These are phyloP conservation scores for Fusarium praegraminearum DNA, from an alignment of 2,329 filamentous ascomycete species.

Conservation along the genomic window DNA sequence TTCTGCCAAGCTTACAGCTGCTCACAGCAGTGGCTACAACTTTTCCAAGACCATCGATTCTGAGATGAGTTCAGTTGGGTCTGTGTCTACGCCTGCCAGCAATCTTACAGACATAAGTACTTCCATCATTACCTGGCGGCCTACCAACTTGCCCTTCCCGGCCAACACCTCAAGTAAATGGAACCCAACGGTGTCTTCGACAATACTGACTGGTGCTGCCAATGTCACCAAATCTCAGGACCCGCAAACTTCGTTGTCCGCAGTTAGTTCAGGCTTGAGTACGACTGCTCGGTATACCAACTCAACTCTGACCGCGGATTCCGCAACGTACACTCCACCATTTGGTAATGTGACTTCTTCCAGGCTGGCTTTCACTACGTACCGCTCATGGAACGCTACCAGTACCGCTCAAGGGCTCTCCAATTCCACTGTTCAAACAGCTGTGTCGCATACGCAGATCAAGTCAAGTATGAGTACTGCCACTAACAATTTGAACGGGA, in stretches of 20 bases:
- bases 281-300: slow-evolving; percentile 35
- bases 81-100: slow-evolving; percentile 1
- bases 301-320: slow-evolving; percentile 22
- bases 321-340: not conserved
- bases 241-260: not conserved
- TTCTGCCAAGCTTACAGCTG: slow-evolving; percentile 15
- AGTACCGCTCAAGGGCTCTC: slow-evolving; percentile 8
- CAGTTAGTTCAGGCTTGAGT: slow-evolving; percentile 13
- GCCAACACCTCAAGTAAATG: slow-evolving; percentile 25
- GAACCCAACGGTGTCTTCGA: slow-evolving; percentile 13
- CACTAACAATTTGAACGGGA: not conserved
- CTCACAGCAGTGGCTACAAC: slow-evolving; percentile 30
- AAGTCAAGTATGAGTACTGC: slow-evolving; percentile 10
- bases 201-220: not conserved
- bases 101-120: slow-evolving; percentile 22
- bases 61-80: slow-evolving; percentile 1
- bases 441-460: slow-evolving; percentile 1
- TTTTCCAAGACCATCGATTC: slow-evolving; percentile 16
- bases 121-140: slow-evolving; percentile 17
- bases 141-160: slow-evolving; percentile 32
- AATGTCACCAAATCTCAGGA: not conserved
- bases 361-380: slow-evolving; percentile 7
- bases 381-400: slow-evolving; percentile 11
- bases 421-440: slow-evolving; percentile 16
- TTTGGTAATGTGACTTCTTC: slow-evolving; percentile 14